These are phyloP conservation scores for Vitis rupestris DNA, from an alignment of 164 flowering plant genomes.

Conservation along the genomic window DNA sequence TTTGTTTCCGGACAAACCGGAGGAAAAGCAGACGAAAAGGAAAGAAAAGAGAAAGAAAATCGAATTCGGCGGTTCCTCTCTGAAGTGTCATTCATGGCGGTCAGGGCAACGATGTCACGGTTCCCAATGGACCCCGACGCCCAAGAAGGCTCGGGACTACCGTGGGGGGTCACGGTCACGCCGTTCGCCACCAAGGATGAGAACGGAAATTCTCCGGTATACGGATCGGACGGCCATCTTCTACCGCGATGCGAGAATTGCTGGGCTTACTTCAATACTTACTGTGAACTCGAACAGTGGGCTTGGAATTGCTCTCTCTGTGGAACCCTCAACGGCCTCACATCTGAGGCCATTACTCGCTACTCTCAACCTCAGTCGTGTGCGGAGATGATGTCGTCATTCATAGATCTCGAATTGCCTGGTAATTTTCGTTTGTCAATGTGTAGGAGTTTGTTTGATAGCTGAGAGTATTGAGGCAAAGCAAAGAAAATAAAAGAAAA, in stretches of 20 bases:
- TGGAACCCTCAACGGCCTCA: conserved; percentile 82
- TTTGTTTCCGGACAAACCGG: background rate
- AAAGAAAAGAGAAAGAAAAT: background rate
- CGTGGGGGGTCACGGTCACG: conserved; percentile 86
- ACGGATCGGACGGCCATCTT: conserved; percentile 71
- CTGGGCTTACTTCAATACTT: conserved; percentile 92
- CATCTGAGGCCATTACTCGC: conserved; percentile 59
- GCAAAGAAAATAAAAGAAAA: background rate
- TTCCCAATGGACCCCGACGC: conserved; percentile 72
- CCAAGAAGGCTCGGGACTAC: conserved; percentile 74
- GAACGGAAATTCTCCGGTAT: conserved; percentile 59
- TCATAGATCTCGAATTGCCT: conserved; percentile 89
- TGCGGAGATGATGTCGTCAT: conserved; percentile 84
- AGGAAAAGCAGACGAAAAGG: background rate
- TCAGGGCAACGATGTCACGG: conserved; percentile 70
- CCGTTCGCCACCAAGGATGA: conserved; percentile 87
- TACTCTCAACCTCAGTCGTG: conserved; percentile 70
- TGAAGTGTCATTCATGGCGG: conserved; percentile 53
- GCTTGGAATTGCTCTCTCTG: conserved; percentile 90
- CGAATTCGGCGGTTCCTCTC: background rate
- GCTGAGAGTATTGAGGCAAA: background rate
- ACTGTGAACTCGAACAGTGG: conserved; percentile 95
- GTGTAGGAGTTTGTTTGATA: background rate
- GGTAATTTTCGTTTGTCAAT: conserved; percentile 22
- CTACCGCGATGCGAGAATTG: conserved; percentile 95